Conservation (phyloP, 345 rosid genomes). For the Salix exigua region DNA sequence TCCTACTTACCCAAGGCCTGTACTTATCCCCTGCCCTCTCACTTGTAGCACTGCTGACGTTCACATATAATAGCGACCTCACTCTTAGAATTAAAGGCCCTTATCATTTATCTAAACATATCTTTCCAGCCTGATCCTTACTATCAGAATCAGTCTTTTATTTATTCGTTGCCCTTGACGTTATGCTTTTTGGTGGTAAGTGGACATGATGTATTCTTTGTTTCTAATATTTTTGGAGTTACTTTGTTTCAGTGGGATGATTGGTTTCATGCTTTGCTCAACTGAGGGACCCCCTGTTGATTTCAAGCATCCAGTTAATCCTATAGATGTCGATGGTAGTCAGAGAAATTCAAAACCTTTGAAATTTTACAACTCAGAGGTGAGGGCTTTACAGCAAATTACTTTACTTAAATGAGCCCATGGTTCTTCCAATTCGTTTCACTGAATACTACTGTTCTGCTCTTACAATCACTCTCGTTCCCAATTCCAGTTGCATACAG, state of each 20-base stretch:
- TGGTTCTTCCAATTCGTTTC: not conserved
- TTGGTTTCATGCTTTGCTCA: constrained; percentile 97
- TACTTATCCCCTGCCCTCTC: not conserved
- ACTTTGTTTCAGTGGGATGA: constrained; percentile 66
- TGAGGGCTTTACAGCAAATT: constrained; percentile 2
- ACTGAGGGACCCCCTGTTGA: constrained; percentile 84
- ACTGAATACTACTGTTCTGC: not conserved
- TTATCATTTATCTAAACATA: not conserved
- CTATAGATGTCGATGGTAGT: constrained; percentile 45
- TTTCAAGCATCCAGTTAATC: constrained; percentile 80
- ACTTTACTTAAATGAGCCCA: not conserved
- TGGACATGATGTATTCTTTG: not conserved
- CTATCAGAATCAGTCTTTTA: not conserved
- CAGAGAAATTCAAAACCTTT: constrained; percentile 47
- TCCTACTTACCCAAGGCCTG: constrained; percentile 91
- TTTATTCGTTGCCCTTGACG: not conserved
- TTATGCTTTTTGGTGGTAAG: not conserved
- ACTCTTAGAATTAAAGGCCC: not conserved
- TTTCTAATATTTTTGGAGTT: constrained; percentile 1
- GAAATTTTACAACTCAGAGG: constrained; percentile 83
- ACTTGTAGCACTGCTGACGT: not conserved
- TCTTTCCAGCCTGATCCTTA: not conserved
- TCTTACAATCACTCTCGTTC: not conserved
- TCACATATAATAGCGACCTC: not conserved
- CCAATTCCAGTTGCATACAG: constrained; percentile 71